Evolutionary conservation across 257 asterid species (phyloP).

Genomic region (Parsonsia alboflavescens): DNA sequence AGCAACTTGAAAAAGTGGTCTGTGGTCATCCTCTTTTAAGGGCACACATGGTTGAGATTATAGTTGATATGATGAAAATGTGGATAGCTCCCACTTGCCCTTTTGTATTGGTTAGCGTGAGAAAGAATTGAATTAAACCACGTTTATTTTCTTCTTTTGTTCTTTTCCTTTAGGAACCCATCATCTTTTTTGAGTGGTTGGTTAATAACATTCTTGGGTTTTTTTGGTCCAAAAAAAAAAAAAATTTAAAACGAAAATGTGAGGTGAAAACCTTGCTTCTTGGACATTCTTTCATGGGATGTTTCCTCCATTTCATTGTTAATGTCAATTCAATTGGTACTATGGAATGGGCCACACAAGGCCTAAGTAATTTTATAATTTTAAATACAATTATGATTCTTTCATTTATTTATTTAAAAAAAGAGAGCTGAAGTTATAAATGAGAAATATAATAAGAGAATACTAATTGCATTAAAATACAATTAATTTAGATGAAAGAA

Average conservation of each 20-base stretch:
- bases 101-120: background rate
- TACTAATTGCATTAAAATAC: no score
- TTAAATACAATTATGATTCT: no score
- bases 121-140: background rate
- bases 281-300: background rate
- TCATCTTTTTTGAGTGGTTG: background rate
- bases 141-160: background rate
- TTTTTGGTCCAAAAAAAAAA: slow-evolving; percentile 6
- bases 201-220: background rate
- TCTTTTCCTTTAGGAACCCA: background rate
- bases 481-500: no score
- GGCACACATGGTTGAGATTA: background rate
- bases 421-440: no score
- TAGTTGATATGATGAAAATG: background rate
- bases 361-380: no score
- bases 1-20: background rate
- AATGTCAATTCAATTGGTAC: no score
- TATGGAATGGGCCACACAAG: no score
- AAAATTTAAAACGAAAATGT: background rate
- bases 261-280: background rate
- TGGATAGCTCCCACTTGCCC: background rate
- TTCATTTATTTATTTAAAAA: no score
- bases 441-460: no score
- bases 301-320: background rate
- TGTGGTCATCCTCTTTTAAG: slow-evolving; percentile 3